Conservation (phyloP, 208 protist species). For the Leishmania mexicana region DNA sequence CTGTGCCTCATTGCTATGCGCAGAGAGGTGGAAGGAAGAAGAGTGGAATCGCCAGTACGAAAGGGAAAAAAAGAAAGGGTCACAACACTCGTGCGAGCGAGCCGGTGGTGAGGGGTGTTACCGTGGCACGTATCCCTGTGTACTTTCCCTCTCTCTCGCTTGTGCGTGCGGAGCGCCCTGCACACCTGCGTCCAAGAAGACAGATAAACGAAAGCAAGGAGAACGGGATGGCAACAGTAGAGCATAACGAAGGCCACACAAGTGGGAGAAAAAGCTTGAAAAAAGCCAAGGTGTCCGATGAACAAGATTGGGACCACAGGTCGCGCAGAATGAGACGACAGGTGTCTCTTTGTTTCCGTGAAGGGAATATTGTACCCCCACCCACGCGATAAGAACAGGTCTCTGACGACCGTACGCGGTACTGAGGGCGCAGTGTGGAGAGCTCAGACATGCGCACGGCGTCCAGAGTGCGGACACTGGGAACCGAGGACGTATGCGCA, state of each 20-base stretch:
- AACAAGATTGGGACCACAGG: too few relatives aligned
- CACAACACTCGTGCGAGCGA: neutral
- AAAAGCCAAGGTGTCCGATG: neutral
- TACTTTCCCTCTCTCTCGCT: neutral
- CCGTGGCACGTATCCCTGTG: neutral
- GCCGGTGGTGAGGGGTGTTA: neutral
- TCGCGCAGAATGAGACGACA: too few relatives aligned
- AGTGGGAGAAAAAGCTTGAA: neutral
- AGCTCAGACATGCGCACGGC: neutral
- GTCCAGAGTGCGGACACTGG: too few relatives aligned
- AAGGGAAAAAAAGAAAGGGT: neutral
- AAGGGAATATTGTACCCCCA: neutral
- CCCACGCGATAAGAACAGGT: too few relatives aligned
- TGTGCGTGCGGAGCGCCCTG: neutral
- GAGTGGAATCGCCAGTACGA: neutral
- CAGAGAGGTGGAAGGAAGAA: neutral
- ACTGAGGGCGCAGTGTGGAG: neutral
- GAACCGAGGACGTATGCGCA: neutral
- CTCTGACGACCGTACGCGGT: neutral
- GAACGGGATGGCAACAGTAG: neutral
- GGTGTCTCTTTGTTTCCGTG: neutral
- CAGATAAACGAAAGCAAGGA: neutral
- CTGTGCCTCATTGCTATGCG: slow-evolving; percentile 44
- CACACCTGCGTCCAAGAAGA: neutral
- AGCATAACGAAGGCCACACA: neutral